phyloP scores from a whole-genome alignment of 1,284 basidiomycete species.

The Tausonia pullulans region DNA sequence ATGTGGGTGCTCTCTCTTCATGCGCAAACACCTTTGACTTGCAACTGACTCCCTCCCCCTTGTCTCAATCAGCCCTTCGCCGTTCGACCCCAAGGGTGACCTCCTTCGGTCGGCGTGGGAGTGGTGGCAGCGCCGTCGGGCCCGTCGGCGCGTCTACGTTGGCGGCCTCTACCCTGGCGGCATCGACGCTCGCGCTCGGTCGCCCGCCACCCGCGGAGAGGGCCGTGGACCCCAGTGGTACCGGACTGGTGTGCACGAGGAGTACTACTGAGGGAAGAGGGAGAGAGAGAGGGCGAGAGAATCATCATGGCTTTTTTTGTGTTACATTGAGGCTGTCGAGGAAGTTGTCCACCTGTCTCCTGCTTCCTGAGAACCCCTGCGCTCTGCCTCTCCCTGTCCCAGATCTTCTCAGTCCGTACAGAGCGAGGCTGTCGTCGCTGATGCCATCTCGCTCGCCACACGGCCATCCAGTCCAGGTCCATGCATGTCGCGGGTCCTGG shows the following conservation, averaged over 20 bases:
- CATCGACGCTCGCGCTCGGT: constrained; percentile 41
- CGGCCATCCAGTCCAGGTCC: too few relatives aligned
- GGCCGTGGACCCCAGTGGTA: constrained; percentile 49
- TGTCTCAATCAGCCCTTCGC: constrained; percentile 46
- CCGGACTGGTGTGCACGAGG: constrained; percentile 12
- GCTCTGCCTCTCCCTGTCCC: too few relatives aligned
- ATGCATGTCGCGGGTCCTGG: too few relatives aligned
- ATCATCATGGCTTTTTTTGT: not conserved
- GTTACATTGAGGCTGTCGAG: not conserved
- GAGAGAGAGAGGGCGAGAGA: not conserved
- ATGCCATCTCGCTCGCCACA: too few relatives aligned
- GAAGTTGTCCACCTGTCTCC: too few relatives aligned
- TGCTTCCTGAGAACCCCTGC: too few relatives aligned
- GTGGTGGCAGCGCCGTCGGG: constrained; percentile 61
- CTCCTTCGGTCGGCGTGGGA: constrained; percentile 77
- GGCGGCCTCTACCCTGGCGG: constrained; percentile 14
- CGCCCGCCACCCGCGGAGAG: constrained; percentile 42
- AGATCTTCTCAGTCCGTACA: too few relatives aligned
- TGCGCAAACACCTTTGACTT: too few relatives aligned
- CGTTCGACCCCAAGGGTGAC: constrained; percentile 85
- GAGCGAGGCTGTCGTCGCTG: too few relatives aligned
- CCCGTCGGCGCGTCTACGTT: constrained; percentile 7
- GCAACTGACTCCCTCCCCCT: too few relatives aligned
- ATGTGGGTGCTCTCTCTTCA: constrained; percentile 34
- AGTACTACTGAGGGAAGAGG: constrained; percentile 5